Evolutionary conservation across 257 asterid genomes (phyloP).

Genomic region (Scutellaria baicalensis): DNA sequence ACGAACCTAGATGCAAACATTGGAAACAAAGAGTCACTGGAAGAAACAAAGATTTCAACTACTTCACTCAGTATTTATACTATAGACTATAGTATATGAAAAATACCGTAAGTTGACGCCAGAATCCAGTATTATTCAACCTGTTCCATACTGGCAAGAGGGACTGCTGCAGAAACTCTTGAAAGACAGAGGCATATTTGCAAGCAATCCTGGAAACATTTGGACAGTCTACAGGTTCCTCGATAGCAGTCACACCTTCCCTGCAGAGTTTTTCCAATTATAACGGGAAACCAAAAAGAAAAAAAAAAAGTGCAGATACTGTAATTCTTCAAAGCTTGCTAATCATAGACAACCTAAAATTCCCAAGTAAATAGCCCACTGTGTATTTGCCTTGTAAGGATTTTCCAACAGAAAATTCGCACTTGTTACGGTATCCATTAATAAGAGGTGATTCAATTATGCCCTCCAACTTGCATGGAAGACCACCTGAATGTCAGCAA

Average conservation of each 20-base stretch:
- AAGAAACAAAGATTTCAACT: conserved; percentile 4
- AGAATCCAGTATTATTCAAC: conserved; percentile 87
- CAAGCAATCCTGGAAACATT: conserved; percentile 72
- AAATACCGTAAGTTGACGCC: conserved; percentile 96
- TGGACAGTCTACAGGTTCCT: conserved; percentile 86
- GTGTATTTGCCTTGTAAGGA: conserved; percentile 81
- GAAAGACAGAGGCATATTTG: conserved; percentile 73
- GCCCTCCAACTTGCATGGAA: conserved; percentile 90
- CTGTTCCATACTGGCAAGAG: conserved; percentile 85
- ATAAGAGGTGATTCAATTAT: conserved; percentile 71
- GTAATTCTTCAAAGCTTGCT: conserved; percentile 1
- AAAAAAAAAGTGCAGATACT: not conserved
- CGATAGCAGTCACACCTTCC: conserved; percentile 99
- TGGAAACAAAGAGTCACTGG: conserved; percentile 4
- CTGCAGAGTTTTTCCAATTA: conserved; percentile 28
- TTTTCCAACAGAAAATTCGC: conserved; percentile 91
- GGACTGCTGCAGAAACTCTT: conserved; percentile 68
- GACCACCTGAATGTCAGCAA: conserved; percentile 68
- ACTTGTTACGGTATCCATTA: conserved; percentile 93
- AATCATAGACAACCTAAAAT: conserved; percentile 62
- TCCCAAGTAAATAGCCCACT: conserved; percentile 91
- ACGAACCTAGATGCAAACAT: conserved; percentile 59
- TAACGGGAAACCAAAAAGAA: no score
- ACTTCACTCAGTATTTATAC: not conserved
- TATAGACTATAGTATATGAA: not conserved